phyloP scores from a whole-genome alignment of 768 basidiomycete genomes.

The Clavulina sp. region DNA sequence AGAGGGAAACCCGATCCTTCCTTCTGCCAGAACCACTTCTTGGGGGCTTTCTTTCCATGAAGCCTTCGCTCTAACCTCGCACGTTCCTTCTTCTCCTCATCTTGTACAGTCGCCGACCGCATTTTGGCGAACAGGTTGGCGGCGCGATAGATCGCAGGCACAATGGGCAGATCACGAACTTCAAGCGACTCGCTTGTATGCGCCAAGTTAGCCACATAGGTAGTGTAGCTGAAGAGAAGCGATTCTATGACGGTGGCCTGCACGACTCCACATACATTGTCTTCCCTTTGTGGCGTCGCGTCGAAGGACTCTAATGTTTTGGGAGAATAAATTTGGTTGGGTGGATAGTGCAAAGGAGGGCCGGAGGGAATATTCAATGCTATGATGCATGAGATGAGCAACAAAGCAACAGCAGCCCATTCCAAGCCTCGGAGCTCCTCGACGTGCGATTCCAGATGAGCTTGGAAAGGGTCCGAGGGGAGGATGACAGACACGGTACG shows the following conservation, averaged over 20 bases:
- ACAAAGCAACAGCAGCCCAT: constrained; percentile 35
- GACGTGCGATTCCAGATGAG: neutral
- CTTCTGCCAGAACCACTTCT: constrained; percentile 18
- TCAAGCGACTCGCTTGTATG: constrained; percentile 57
- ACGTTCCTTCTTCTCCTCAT: neutral
- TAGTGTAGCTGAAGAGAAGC: constrained; percentile 76
- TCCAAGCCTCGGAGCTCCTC: constrained; percentile 13
- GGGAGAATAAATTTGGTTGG: constrained; percentile 55
- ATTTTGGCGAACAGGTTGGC: constrained; percentile 41
- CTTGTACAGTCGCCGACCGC: constrained; percentile 21
- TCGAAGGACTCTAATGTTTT: constrained; percentile 41
- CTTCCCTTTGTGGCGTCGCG: constrained; percentile 43
- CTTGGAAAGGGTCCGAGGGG: constrained; percentile 22
- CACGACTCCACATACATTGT: constrained; percentile 54
- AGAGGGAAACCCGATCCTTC: constrained; percentile 42
- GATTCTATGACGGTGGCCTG: constrained; percentile 22
- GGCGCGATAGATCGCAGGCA: constrained; percentile 53
- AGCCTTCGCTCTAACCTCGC: constrained; percentile 35
- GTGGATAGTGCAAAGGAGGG: constrained; percentile 55
- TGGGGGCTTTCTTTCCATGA: constrained; percentile 32
- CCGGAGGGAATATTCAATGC: constrained; percentile 43
- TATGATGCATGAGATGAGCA: constrained; percentile 29
- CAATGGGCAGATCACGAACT: constrained; percentile 74
- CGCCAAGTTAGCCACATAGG: constrained; percentile 73
- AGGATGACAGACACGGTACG: constrained; percentile 36